Evolutionary conservation across 106 monocot genomes (phyloP).

Genomic region (Xerophyta viscosa): DNA sequence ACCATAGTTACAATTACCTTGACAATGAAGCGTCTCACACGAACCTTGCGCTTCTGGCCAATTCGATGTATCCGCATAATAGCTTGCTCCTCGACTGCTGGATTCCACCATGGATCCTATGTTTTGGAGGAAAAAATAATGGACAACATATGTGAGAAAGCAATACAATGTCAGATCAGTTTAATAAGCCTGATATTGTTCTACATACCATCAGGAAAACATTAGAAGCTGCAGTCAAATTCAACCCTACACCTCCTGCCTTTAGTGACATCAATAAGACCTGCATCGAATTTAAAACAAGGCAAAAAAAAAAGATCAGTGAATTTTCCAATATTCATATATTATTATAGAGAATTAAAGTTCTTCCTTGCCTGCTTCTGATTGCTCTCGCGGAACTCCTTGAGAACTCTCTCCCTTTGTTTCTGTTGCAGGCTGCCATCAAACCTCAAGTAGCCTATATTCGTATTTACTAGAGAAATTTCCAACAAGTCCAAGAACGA

Average conservation of each 20-base stretch:
- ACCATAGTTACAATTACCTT: no score
- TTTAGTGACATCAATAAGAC: conserved; percentile 79
- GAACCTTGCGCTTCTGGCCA: conserved; percentile 72
- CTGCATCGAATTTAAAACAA: no score
- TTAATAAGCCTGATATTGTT: no score
- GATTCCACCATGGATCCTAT: conserved; percentile 98
- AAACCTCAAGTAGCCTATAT: conserved; percentile 36
- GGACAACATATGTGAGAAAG: no score
- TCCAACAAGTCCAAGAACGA: no score
- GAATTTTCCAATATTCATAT: no score
- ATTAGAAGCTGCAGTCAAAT: conserved; percentile 85
- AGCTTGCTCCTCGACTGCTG: conserved; percentile 95
- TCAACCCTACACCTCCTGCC: conserved; percentile 93
- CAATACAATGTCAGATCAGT: no score
- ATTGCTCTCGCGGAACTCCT: conserved; percentile 55
- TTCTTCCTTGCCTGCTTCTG: conserved; percentile 33
- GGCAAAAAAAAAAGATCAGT: no score
- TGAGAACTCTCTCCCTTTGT: conserved; percentile 58
- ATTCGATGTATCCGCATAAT: conserved; percentile 90
- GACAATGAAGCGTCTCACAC: conserved; percentile 77
- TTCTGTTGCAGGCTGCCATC: conserved; percentile 74
- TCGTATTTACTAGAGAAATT: no score
- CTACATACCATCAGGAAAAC: conserved; percentile 74
- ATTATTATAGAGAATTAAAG: no score
- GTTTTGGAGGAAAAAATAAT: no score